Evolutionary conservation across 768 basidiomycete species (phyloP).

Genomic region (Mycena pura): DNA sequence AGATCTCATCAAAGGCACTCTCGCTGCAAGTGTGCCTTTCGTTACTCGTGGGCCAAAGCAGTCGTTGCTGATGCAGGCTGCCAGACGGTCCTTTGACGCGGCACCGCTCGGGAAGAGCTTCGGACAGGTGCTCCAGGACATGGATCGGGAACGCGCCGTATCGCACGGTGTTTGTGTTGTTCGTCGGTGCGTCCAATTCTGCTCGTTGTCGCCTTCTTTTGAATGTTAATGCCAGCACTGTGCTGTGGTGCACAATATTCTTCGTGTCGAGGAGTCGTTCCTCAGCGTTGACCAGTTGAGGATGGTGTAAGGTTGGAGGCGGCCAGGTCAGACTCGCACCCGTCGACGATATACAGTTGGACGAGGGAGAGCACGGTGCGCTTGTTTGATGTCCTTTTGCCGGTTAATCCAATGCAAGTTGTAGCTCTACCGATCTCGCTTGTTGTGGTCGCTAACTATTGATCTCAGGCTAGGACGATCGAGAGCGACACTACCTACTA

Average conservation of each 20-base stretch:
- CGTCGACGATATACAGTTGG: constrained; percentile 78
- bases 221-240: too few relatives aligned
- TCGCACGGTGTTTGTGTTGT: constrained; percentile 60
- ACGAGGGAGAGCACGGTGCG: constrained; percentile 56
- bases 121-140: constrained; percentile 65
- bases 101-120: constrained; percentile 63
- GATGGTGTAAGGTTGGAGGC: constrained; percentile 59
- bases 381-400: constrained; percentile 16
- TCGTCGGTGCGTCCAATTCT: constrained; percentile 61
- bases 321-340: constrained; percentile 77
- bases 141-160: constrained; percentile 56
- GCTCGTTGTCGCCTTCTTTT: too few relatives aligned
- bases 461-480: too few relatives aligned
- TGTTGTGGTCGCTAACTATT: too few relatives aligned
- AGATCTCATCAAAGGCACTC: constrained; percentile 68
- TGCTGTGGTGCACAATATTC: constrained; percentile 69
- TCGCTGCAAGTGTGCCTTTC: too few relatives aligned
- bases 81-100: constrained; percentile 60
- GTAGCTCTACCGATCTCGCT: too few relatives aligned
- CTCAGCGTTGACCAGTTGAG: constrained; percentile 66
- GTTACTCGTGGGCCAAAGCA: too few relatives aligned
- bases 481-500: constrained; percentile 64
- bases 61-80: background rate
- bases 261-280: constrained; percentile 78
- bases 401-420: too few relatives aligned